Base-by-base conservation (phyloP, 163 green algal genomes). In the Scenedesmus sp. region DNA sequence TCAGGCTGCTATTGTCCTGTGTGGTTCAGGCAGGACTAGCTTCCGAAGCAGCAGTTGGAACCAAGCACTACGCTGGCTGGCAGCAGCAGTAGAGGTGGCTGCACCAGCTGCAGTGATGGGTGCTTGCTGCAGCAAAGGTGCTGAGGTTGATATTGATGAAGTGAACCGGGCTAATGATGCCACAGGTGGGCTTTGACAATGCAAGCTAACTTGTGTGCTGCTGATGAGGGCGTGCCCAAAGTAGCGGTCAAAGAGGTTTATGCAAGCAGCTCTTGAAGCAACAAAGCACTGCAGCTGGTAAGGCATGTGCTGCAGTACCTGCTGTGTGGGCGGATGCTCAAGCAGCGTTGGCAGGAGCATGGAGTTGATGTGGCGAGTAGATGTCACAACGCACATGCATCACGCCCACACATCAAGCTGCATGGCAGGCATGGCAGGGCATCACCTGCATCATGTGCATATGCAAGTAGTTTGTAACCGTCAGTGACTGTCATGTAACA, bases 111-210 rank as follows among this genome's bases (percentile, higher is more conserved):
- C 78, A 37, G 78, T 6, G 9, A 89, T 89, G 84, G 84, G 84
- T 43, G 84, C 59, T 15, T 89, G 84, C 84, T 81, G 59, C 59
- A 81, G 84, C 84, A 89, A 89, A 65, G 61, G 18, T 3, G 37
- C 83, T 43, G 83, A 81, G 13, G 22, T 82, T 42, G 61, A 82
- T 22, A 6, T 61, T 65, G 61, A 89, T 6, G 53, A 88, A 15
- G 65, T 82, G 12, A 46, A 81, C 40, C 37, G 40, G 12, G 84
- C 61, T 9, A 78, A 89, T 30, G 84, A 89, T 20, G 84, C 84
- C 3, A 89, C 84, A 81, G 84, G 84, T 89, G 51, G 3, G 61
- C 30, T 40, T 76, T n/a, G 12, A 10, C 20, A 61, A 2, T 13
- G 70, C 70, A 43, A 30, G 12, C 13, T 24, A 15, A 42, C 26